These are phyloP conservation scores for Ustilago esculenta DNA, from an alignment of 1,284 basidiomycete genomes.

Conservation along the genomic window DNA sequence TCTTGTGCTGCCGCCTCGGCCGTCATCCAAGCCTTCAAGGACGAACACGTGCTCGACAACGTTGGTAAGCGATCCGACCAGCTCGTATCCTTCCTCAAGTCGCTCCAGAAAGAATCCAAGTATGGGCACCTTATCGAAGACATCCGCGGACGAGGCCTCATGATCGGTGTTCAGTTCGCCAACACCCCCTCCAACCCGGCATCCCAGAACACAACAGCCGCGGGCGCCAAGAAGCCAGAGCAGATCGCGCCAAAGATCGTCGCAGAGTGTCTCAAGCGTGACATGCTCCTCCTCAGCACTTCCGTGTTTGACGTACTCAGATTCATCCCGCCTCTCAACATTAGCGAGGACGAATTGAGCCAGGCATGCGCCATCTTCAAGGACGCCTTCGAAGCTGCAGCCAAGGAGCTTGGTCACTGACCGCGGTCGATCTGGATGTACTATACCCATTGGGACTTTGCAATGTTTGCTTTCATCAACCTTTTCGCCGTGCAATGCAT, in stretches of 20 bases:
- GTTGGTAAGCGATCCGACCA: slow-evolving; percentile 57
- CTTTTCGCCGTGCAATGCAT: too few relatives aligned
- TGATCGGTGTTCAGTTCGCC: slow-evolving; percentile 63
- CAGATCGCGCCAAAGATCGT: slow-evolving; percentile 56
- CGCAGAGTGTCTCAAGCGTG: slow-evolving; percentile 51
- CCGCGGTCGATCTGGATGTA: neutral
- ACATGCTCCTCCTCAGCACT: slow-evolving; percentile 63
- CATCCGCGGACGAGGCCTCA: slow-evolving; percentile 60
- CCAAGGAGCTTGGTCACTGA: slow-evolving; percentile 29
- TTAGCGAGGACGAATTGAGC: slow-evolving; percentile 52
- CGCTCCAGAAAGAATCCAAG: slow-evolving; percentile 35
- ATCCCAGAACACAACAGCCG: slow-evolving; percentile 21
- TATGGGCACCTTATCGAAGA: slow-evolving; percentile 60
- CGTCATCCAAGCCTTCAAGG: slow-evolving; percentile 55
- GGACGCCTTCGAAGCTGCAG: slow-evolving; percentile 46
- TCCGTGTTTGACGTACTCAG: slow-evolving; percentile 61
- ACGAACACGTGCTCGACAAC: slow-evolving; percentile 62
- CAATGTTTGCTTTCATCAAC: too few relatives aligned
- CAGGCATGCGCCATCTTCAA: slow-evolving; percentile 58
- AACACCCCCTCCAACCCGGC: slow-evolving; percentile 6
- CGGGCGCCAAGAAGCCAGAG: slow-evolving; percentile 5
- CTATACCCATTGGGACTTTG: too few relatives aligned
- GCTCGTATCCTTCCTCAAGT: slow-evolving; percentile 50
- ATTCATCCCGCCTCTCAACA: slow-evolving; percentile 63
- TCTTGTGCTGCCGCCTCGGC: slow-evolving; percentile 59